Base-by-base conservation (phyloP, 164 flowering plant species). In the Sedum album region DNA sequence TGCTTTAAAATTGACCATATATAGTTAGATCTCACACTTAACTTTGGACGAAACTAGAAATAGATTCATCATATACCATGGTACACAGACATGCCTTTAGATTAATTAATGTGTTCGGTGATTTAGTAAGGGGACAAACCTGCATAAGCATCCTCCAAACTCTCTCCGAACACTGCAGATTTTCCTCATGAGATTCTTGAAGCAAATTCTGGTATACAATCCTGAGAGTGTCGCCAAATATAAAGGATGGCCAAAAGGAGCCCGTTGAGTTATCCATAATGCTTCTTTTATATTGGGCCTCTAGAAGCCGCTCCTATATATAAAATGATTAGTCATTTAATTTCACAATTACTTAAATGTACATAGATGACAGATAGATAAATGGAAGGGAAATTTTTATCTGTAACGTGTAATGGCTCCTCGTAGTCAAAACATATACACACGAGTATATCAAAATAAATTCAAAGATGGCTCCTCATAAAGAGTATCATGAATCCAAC, bases 181-280 rank as follows among this genome's bases (percentile, higher is more conserved):
- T 86, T 66, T 83, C 96, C 23, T 84, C 89, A 80, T 85, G 87
- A 76, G 97, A 83, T 74, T 95, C 99, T 62, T 90, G 79, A 49
- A 95, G 89, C 80, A 92, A 76, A 75, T 92, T 95, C 75, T 95
- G 99, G 68, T 86, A 95, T 71, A 92, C 97, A 73, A 95, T 89
- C 70, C 96, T 73, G 41, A 95, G 85, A n/a, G 97, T 89, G 73
- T 95, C 99, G 11, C 90, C 93, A 81, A 95, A 79, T 66, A 95
- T 92, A 72, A 73, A 84, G 60, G 97, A 82, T 68, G 97, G 97
- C 97, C 97, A 95, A 75, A 88, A 83, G 25, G 96, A 81, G 70
- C 75, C 39, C 60, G 65, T 31, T n/a, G 79, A 68, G 15, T 73
- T 66, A 73, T 82, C 90, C 65, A 77, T 73, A 28, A 79, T 67